Evolutionary conservation across 495 filamentous ascomycete genomes (phyloP), one percentile per base, ranked within the genome.

Genomic region (Aspergillus nidulans): DNA sequence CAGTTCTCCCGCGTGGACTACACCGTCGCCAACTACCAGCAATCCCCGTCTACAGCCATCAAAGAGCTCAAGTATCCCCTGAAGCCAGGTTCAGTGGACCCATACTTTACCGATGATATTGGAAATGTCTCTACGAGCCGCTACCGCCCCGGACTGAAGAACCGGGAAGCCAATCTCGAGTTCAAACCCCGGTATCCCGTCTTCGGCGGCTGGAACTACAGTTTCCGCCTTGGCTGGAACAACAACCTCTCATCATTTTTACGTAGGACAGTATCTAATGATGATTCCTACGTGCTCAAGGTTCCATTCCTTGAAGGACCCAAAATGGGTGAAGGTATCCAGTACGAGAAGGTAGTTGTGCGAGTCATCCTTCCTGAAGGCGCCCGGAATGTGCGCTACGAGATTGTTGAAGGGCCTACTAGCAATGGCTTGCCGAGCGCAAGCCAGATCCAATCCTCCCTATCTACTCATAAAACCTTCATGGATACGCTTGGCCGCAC

Each of bases 201-300:
- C 21, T 97, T 97, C 64, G 94, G 94, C 43, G 90, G 89, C 47
- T 98, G 94, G 94, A 96, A 95, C 71, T 97, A 95, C 66, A 92
- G 86, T 57, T 98, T 97, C 75, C 86, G 85, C 42, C 81, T 97
- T 41, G 95, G 94, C 55, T 98, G 94, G 92, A 90, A 96, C 75
- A 86, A 88, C 49, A 82, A 92, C 52, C 79, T 95, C 19, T 78
- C 80, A 58, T 79, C 80, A 30, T 95, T 89, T 68, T 65, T 98
- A 50, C 81, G 88, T 48, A 83, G 81, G 61, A 55, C 75, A 13
- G 71, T 73, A 24, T 77, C 72, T 34, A 75, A 76, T 21, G 71
- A 72, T 3, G 84, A 89, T 32, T 79, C 81, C 5, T 92, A 88
- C 61, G 81, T 96, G n/a, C 79, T 98, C 28, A 94, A 89, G 67